Evolutionary conservation across 139 green algal genomes (phyloP).

Genomic region (Eudorina sp.): DNA sequence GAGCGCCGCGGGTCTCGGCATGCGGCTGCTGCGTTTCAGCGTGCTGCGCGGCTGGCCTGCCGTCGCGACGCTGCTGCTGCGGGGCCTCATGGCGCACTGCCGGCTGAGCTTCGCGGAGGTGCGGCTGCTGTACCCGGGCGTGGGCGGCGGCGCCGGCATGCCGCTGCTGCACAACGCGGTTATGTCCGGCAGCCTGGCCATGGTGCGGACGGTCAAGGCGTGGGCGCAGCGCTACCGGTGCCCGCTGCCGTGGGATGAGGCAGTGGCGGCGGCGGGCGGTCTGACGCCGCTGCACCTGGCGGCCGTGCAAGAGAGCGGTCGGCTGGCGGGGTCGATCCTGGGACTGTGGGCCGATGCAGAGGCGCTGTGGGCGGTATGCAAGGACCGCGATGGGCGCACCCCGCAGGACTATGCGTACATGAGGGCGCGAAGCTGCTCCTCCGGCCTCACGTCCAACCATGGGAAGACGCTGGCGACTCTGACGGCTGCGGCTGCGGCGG

Average conservation of each 20-base stretch:
- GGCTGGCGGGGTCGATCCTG: constrained; percentile 11
- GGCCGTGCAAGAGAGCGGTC: constrained; percentile 24
- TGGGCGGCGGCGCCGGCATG: neutral
- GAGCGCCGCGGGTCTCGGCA: constrained; percentile 2
- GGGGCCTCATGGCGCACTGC: constrained; percentile 30
- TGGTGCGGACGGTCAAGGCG: neutral
- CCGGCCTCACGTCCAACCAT: neutral
- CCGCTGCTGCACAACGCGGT: constrained; percentile 43
- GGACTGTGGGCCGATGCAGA: constrained; percentile 10
- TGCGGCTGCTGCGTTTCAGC: constrained; percentile 35
- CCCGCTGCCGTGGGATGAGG: constrained; percentile 27
- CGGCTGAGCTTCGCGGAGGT: constrained; percentile 6
- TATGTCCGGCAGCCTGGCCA: neutral
- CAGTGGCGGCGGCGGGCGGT: neutral
- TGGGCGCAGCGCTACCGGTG: constrained; percentile 27
- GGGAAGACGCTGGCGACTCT: neutral
- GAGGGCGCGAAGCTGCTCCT: neutral
- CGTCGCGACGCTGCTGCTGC: constrained; percentile 1
- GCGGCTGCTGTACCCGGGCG: neutral
- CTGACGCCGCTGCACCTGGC: constrained; percentile 47
- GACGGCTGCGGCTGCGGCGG: neutral
- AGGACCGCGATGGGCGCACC: constrained; percentile 16
- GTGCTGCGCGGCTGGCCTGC: constrained; percentile 29
- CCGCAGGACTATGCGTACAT: constrained; percentile 25
- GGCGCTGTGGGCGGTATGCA: neutral